phyloP scores from a whole-genome alignment of 2,329 filamentous ascomycete species.

The Cladosporium halotolerans region DNA sequence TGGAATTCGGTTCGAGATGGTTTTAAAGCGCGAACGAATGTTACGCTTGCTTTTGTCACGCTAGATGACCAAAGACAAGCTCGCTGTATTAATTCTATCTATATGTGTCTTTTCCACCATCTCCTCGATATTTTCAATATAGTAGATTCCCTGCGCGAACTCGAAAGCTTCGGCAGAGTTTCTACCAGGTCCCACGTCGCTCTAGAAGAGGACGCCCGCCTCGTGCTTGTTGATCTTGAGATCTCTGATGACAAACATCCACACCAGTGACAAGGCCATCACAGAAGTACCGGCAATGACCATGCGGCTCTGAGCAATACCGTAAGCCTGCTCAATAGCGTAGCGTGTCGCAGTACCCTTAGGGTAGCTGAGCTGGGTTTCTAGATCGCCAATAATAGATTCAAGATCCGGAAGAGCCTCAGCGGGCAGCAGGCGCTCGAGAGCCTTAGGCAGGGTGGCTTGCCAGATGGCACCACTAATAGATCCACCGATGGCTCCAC shows the following conservation, averaged over 20 bases:
- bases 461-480: constrained; percentile 33
- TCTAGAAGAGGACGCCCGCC: constrained; percentile 18
- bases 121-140: too few species aligned
- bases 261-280: constrained; percentile 18
- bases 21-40: too few species aligned
- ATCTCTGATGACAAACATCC: constrained; percentile 20
- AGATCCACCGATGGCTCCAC: constrained; percentile 30
- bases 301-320: constrained; percentile 18
- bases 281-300: constrained; percentile 19
- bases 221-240: constrained; percentile 22
- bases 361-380: constrained; percentile 34
- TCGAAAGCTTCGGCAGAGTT: too few species aligned
- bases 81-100: too few species aligned
- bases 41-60: too few species aligned
- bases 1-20: too few species aligned
- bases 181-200: too few species aligned
- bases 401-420: constrained; percentile 25
- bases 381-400: constrained; percentile 31
- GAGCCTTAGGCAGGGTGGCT: constrained; percentile 17
- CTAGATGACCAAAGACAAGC: too few species aligned
- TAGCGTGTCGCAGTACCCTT: constrained; percentile 36
- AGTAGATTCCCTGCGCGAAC: too few species aligned
- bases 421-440: constrained; percentile 39
- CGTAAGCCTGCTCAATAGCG: constrained; percentile 43
- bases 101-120: too few species aligned